Evolutionary conservation across 176 grass and related monocot genomes (phyloP).

Genomic region (Alopecurus myosuroides): DNA sequence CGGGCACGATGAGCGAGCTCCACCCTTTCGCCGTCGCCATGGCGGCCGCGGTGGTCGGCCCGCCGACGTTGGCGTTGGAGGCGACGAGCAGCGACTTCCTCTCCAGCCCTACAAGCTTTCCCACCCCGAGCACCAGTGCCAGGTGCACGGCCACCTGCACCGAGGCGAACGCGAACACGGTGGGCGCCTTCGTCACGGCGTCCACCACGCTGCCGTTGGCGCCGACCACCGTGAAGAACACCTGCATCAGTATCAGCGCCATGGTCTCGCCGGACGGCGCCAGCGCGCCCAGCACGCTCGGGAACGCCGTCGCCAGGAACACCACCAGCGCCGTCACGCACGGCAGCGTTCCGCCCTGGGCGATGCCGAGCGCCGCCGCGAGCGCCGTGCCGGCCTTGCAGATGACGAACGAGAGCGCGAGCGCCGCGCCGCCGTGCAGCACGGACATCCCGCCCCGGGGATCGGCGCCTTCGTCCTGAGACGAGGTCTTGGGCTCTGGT

Average conservation of each 20-base stretch:
- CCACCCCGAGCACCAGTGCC: conserved; percentile 45
- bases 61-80: conserved; percentile 79
- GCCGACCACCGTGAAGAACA: conserved; percentile 80
- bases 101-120: conserved; percentile 39
- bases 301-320: conserved; percentile 70
- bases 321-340: conserved; percentile 72
- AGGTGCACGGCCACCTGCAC: conserved; percentile 78
- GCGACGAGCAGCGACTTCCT: conserved; percentile 68
- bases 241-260: conserved; percentile 93
- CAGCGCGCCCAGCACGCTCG: conserved; percentile 37
- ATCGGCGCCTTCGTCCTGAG: conserved; percentile 12
- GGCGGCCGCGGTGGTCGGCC: conserved; percentile 71
- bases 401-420: conserved; percentile 70
- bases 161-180: conserved; percentile 67
- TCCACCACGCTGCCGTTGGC: conserved; percentile 81
- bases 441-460: conserved; percentile 25
- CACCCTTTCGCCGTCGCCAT: conserved; percentile 91
- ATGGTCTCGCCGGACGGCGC: conserved; percentile 70
- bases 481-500: conserved; percentile 31
- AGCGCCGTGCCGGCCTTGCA: conserved; percentile 62
- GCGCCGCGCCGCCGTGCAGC: conserved; percentile 54
- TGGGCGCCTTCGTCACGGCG: conserved; percentile 64
- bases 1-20: conserved; percentile 72
- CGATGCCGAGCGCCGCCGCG: conserved; percentile 38
- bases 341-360: conserved; percentile 54